Evolutionary conservation across 305 asterid species (phyloP).

Genomic region (Solanum hybrid): DNA sequence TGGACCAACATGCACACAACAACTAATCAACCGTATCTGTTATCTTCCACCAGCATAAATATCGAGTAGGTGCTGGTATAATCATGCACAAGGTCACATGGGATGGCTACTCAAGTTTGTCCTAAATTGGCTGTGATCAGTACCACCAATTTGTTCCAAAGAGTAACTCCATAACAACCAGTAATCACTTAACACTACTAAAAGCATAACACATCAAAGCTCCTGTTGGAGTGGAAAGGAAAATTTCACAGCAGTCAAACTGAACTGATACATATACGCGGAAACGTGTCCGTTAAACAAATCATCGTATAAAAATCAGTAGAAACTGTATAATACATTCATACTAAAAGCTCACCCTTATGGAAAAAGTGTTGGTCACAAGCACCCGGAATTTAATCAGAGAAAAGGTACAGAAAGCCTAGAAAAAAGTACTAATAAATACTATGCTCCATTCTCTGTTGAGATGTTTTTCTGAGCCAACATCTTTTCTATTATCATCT

Average conservation of each 20-base stretch:
- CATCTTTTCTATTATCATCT: slow-evolving; percentile 43
- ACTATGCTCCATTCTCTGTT: slow-evolving; percentile 24
- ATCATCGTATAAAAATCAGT: not conserved
- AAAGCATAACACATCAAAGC: not conserved
- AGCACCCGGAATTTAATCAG: not conserved
- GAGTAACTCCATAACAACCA: not conserved
- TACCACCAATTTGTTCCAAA: not conserved
- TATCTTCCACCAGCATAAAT: not conserved
- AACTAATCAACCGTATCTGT: not conserved
- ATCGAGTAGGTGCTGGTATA: not conserved
- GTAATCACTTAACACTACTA: not conserved
- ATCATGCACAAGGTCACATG: not conserved
- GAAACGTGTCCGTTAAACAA: not conserved
- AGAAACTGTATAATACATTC: not conserved
- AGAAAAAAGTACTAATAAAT: not conserved
- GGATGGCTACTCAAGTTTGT: not conserved
- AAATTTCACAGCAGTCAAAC: not conserved
- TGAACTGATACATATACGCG: not conserved
- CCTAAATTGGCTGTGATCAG: not conserved
- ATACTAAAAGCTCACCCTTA: not conserved
- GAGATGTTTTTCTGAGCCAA: slow-evolving; percentile 27
- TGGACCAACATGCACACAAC: not conserved
- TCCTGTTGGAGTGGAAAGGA: not conserved
- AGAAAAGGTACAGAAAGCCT: not conserved
- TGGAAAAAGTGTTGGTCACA: not conserved